A percentile compares a stretch with the other conserved stretches of the same genome.
phyloP scores from a whole-genome alignment of 768 basidiomycete genomes.

The Pleurotus sapidus region DNA sequence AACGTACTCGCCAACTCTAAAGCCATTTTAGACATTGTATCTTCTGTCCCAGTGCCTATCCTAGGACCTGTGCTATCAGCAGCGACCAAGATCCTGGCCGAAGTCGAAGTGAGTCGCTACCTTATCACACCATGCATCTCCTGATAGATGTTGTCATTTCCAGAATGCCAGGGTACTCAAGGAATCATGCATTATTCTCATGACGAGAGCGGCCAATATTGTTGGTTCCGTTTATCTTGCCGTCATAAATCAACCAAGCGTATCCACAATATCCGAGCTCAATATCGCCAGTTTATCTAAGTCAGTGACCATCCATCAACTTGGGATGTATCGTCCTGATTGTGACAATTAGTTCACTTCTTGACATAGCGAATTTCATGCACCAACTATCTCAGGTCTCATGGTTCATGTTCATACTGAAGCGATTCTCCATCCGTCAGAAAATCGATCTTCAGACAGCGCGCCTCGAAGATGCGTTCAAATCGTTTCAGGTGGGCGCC shows the following conservation, averaged over 20 bases:
- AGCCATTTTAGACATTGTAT: neutral
- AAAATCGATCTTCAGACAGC: neutral
- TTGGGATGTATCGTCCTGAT: neutral
- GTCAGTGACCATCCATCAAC: neutral
- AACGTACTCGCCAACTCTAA: neutral
- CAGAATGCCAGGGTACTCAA: neutral
- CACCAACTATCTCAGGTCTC: neutral
- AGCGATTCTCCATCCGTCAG: neutral
- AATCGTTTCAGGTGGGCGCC: neutral
- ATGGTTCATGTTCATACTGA: neutral
- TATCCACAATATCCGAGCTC: neutral
- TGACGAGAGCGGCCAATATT: neutral
- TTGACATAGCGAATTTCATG: neutral
- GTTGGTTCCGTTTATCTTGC: neutral
- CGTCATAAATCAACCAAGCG: neutral
- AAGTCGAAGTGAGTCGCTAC: neutral
- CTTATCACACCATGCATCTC: neutral
- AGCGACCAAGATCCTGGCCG: neutral
- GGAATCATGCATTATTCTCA: neutral
- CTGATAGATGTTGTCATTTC: no score
- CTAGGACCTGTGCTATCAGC: neutral
- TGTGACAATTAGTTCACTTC: neutral
- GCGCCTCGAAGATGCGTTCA: neutral
- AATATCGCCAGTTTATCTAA: neutral
- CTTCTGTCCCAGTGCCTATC: neutral